These are phyloP conservation scores for Erodium trifolium DNA, from an alignment of 441 rosid genomes.

Conservation along the genomic window DNA sequence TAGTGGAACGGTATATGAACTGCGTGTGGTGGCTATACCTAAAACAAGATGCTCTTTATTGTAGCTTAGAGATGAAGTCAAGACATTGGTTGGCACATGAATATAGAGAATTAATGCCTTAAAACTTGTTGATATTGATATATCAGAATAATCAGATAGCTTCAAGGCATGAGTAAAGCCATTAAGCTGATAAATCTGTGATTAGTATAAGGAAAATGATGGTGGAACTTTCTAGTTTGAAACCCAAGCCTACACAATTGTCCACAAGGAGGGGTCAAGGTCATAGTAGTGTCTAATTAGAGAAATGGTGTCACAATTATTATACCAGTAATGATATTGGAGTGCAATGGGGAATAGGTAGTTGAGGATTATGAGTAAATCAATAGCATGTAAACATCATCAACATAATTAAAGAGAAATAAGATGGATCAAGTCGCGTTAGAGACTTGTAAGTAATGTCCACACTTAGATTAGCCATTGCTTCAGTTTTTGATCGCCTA, in stretches of 20 bases:
- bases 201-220: background rate
- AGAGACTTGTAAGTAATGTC: too few species aligned
- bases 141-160: conserved; percentile 16
- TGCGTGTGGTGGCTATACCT: background rate
- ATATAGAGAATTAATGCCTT: background rate
- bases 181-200: background rate
- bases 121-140: conserved; percentile 13
- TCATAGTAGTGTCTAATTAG: too few species aligned
- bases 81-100: background rate
- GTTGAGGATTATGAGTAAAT: background rate
- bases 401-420: background rate
- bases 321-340: too few species aligned
- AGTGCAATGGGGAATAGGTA: background rate
- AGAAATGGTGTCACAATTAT: too few species aligned
- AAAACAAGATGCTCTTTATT: background rate
- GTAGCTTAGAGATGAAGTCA: background rate
- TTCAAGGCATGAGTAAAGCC: background rate
- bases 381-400: background rate
- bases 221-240: background rate
- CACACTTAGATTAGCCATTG: too few species aligned
- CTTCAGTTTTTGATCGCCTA: too few species aligned
- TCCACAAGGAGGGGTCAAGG: too few species aligned
- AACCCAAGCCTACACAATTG: too few species aligned
- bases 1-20: background rate
- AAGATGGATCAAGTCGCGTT: too few species aligned